Percentiles rank a stretch among this genome's conserved stretches.
These are phyloP conservation scores for Dendrocalamus sinicus DNA, from an alignment of 176 grass and related monocot species.

Conservation along the genomic window DNA sequence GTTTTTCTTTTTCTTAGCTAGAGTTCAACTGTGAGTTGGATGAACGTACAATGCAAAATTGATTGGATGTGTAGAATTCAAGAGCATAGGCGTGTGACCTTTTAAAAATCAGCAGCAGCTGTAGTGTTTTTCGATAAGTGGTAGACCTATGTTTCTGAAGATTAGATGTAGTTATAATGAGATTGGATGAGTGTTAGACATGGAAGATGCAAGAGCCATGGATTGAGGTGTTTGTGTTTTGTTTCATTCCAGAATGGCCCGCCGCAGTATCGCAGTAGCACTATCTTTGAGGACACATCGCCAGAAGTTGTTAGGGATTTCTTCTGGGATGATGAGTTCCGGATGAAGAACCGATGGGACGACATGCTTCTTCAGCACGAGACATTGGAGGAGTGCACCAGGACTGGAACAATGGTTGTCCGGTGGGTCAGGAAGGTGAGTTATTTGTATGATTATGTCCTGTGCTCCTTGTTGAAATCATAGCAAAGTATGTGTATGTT, in stretches of 20 bases:
- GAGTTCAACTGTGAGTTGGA: too few relatives aligned
- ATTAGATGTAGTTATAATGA: background rate
- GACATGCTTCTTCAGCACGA: constrained; percentile 89
- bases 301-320: constrained; percentile 85
- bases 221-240: background rate
- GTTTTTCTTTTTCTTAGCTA: background rate
- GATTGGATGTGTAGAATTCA: background rate
- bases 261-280: constrained; percentile 81
- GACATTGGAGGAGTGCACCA: constrained; percentile 64
- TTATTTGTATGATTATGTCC: background rate
- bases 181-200: background rate
- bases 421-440: constrained; percentile 92
- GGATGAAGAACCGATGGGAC: constrained; percentile 78
- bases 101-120: background rate
- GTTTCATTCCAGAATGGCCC: constrained; percentile 64
- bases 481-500: background rate
- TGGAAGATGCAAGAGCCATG: background rate
- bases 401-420: constrained; percentile 79
- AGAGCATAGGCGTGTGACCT: background rate
- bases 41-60: background rate
- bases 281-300: constrained; percentile 74
- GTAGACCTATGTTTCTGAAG: background rate
- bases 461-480: background rate
- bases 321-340: constrained; percentile 98
- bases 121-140: background rate